These are phyloP conservation scores for Aspergillus ellipticus DNA, from an alignment of 495 filamentous ascomycete genomes.

Conservation along the genomic window DNA sequence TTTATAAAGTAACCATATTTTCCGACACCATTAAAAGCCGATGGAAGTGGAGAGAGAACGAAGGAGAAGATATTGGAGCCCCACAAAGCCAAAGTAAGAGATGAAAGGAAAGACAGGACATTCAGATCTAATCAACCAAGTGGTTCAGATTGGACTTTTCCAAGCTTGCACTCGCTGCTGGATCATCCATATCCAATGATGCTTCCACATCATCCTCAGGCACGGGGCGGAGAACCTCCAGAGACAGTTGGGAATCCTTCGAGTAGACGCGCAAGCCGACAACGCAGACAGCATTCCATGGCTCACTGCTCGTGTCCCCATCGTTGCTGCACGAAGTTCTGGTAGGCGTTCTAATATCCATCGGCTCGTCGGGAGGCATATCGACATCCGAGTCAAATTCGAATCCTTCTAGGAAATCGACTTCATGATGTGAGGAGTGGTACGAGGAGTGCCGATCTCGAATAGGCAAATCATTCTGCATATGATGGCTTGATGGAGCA, in stretches of 20 bases:
- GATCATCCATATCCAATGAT: conserved; percentile 53
- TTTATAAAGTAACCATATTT: no score
- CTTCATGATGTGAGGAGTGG: conserved; percentile 20
- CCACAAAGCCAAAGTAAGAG: no score
- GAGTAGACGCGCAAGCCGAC: conserved; percentile 74
- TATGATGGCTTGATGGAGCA: conserved; percentile 8
- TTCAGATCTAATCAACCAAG: neutral
- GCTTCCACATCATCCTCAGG: conserved; percentile 48
- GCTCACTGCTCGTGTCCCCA: conserved; percentile 38
- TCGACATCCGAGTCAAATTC: conserved; percentile 48
- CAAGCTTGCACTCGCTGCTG: conserved; percentile 37
- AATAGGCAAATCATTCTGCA: conserved; percentile 22
- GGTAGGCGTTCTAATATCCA: neutral
- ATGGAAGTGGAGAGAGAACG: no score
- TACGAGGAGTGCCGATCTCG: conserved; percentile 23
- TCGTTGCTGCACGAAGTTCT: conserved; percentile 7
- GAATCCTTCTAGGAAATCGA: conserved; percentile 40
- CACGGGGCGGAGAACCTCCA: conserved; percentile 53
- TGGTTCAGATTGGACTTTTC: conserved; percentile 18
- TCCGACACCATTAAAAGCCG: no score
- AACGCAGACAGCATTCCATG: conserved; percentile 85
- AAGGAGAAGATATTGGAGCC: no score
- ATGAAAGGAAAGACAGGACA: no score
- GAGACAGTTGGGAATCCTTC: conserved; percentile 49
- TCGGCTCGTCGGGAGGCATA: conserved; percentile 36